Percentiles rank a stretch among this genome's conserved stretches.
phyloP scores from a whole-genome alignment of 192 early-diverging fungal genomes.

The Gamsiella multidivaricata region DNA sequence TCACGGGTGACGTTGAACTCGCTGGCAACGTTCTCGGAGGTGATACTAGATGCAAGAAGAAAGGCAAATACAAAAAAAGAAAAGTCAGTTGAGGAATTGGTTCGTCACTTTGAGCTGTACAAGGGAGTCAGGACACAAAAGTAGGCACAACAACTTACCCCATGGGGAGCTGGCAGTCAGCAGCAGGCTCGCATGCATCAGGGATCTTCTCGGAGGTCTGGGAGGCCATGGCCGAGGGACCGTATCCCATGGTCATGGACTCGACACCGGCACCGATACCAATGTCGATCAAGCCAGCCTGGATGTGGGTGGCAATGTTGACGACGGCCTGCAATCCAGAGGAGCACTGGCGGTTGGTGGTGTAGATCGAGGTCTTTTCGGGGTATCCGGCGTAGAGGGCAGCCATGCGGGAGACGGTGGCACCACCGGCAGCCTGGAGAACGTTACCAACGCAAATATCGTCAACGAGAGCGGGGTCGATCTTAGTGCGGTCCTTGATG shows the following conservation, averaged over 20 bases:
- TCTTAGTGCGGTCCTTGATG: conserved; percentile 76
- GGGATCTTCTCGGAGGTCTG: conserved; percentile 82
- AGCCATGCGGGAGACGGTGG: conserved; percentile 89
- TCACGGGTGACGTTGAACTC: conserved; percentile 87
- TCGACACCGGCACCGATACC: conserved; percentile 95
- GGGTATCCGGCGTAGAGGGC: conserved; percentile 92
- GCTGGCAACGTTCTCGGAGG: conserved; percentile 95
- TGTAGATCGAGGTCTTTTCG: conserved; percentile 78
- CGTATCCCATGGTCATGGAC: conserved; percentile 92
- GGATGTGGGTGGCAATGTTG: conserved; percentile 86
- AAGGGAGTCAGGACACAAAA: no score
- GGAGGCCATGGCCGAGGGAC: conserved; percentile 78
- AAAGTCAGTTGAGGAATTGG: neutral
- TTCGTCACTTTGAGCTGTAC: conserved; percentile 13
- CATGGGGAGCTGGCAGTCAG: conserved; percentile 91
- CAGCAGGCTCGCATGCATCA: conserved; percentile 69
- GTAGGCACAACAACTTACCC: conserved; percentile 61
- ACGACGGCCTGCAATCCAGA: conserved; percentile 89
- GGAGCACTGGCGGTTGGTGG: conserved; percentile 96
- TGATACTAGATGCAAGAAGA: conserved; percentile 61
- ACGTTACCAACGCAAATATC: conserved; percentile 96
- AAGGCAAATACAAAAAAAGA: conserved; percentile 2
- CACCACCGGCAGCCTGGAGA: conserved; percentile 89
- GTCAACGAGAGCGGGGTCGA: conserved; percentile 87
- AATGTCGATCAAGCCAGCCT: conserved; percentile 86